Base-by-base conservation (phyloP, 495 filamentous ascomycete species). In the Annulohypoxylon stygium region DNA sequence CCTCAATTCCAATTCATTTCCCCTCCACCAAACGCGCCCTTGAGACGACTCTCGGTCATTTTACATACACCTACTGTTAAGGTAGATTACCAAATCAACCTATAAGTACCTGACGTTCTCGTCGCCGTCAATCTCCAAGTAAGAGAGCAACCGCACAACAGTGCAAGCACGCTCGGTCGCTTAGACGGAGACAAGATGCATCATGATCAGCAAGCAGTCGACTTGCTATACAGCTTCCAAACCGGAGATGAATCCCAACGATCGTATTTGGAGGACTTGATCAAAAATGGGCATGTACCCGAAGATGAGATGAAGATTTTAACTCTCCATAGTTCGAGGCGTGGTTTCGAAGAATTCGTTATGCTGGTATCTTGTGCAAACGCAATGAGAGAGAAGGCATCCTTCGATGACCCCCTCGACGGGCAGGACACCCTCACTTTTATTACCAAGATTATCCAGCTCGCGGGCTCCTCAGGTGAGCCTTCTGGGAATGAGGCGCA, bases 321-420 rank as follows among this genome's bases (percentile, higher is more conserved):
- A 7, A 30, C 61, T 5, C 47, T 48, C 18, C 45, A 75, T 3
- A 79, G 78, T 23, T 61, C 83, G 0, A 65, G 73, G 53, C 74
- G 78, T 1, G 76, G 77, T 2, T 33, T 71, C 18, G 81, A 84
- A 61, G 75, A 83, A 41, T 82, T 76, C 75, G 48, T 78, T 5
- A 74, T 80, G 75, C 64, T 79, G 41, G 55, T 82, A 12, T 63
- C 50, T 6, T 76, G 78, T 47, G 81, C 81, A 7, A 55, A 34
- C 9, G n/a, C 75, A 4, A 65, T 82, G 65, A 73, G 60, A 54
- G 61, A 76, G 11, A 73, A 55, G 34, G 63, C 61, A 11, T 65
- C 65, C 4, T 70, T 54, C 30, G 26, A 60, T 8, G n/a, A 76
- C 12, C 64, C 74, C 2, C 63, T 76, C 5, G 76, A 78, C 12